phyloP scores from a whole-genome alignment of 2,329 filamentous ascomycete genomes.

The Sarocladium oryzae region DNA sequence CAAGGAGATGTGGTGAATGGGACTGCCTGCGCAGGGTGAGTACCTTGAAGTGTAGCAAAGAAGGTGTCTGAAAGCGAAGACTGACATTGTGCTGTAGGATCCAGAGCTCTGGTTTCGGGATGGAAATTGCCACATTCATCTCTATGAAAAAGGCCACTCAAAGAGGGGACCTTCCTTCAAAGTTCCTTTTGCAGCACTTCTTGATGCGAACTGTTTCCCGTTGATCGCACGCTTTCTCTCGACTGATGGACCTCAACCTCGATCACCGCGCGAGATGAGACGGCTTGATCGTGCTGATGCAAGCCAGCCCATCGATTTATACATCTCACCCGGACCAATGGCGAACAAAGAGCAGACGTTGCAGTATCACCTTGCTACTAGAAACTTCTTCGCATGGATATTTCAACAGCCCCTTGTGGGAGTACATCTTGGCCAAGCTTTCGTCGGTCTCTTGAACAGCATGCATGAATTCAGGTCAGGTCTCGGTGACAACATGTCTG shows the following conservation, averaged over 20 bases:
- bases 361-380: slow-evolving; percentile 59
- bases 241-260: slow-evolving; percentile 19
- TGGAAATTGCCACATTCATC: slow-evolving; percentile 64
- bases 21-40: slow-evolving; percentile 41
- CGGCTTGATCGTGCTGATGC: slow-evolving; percentile 23
- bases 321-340: slow-evolving; percentile 58
- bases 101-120: slow-evolving; percentile 61
- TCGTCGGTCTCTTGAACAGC: slow-evolving; percentile 58
- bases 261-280: slow-evolving; percentile 18
- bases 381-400: slow-evolving; percentile 72
- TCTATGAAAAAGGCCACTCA: slow-evolving; percentile 61
- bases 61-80: not conserved
- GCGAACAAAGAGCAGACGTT: slow-evolving; percentile 46
- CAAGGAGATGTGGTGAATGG: slow-evolving; percentile 37
- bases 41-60: slow-evolving; percentile 11
- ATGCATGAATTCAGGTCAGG: slow-evolving; percentile 55
- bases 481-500: slow-evolving; percentile 47
- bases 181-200: slow-evolving; percentile 51
- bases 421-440: slow-evolving; percentile 53
- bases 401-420: slow-evolving; percentile 62
- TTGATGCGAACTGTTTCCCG: slow-evolving; percentile 51
- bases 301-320: slow-evolving; percentile 48
- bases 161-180: slow-evolving; percentile 61
- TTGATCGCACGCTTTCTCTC: slow-evolving; percentile 49
- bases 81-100: slow-evolving; percentile 43